Percentiles rank a stretch among this genome's conserved stretches.
Conservation (phyloP, 1,139 yeast species). For the Geotrichum klebahnii region DNA sequence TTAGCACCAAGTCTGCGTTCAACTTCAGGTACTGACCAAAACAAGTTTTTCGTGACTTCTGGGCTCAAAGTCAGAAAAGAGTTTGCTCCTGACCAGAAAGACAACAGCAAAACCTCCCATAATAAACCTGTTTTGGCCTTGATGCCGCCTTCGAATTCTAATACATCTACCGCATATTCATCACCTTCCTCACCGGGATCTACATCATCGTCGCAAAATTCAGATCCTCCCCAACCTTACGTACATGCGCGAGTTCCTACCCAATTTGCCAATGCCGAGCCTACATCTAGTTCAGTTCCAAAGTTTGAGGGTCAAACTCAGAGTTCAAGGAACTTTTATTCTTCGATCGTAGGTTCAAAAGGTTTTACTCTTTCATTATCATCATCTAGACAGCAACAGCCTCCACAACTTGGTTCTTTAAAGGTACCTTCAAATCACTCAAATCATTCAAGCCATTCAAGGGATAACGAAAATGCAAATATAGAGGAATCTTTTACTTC, state of each 20-base stretch:
- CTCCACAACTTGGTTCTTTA: slow-evolving; percentile 7
- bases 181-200: slow-evolving; percentile 1
- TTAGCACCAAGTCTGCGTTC: slow-evolving; percentile 3
- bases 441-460: slow-evolving; percentile 4
- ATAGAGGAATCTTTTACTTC: not conserved
- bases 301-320: not conserved
- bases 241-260: slow-evolving; percentile 9
- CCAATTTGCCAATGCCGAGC: not conserved
- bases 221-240: slow-evolving; percentile 9
- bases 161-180: not conserved
- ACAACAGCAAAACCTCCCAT: not conserved
- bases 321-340: slow-evolving; percentile 13
- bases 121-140: not conserved
- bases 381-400: slow-evolving; percentile 11
- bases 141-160: not conserved
- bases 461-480: not conserved
- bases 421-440: slow-evolving; percentile 4
- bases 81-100: slow-evolving; percentile 1
- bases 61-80: slow-evolving; percentile 20
- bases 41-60: slow-evolving; percentile 20
- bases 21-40: slow-evolving; percentile 15
- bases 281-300: not conserved
- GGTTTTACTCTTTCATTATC: slow-evolving; percentile 19
- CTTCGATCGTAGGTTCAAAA: slow-evolving; percentile 15
- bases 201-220: not conserved